Base-by-base conservation (phyloP, 2,329 filamentous ascomycete genomes). In the Seiridium cupressi region DNA sequence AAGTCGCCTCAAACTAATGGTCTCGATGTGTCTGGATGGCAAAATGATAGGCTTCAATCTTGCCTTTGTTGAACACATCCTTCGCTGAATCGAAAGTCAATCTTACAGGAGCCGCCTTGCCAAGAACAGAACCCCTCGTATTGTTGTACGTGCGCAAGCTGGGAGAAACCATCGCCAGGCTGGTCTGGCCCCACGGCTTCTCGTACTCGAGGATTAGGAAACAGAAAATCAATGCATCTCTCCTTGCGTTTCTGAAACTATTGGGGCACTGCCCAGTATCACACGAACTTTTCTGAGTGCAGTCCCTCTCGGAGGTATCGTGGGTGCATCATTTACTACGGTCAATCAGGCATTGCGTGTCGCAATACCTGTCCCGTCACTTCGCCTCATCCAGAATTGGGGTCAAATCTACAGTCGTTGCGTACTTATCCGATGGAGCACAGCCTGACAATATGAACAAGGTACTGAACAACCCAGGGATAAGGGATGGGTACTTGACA, bases 11-110 rank as follows among this genome's bases (percentile, higher is more conserved):
- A 31, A 51, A 38, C 54, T 38, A 13, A 4, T 34, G 35, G 40
- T 44, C 47, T 57, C 10, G 59, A 57, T 8, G 36, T 35, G 44
- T 57, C 53, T 46, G 51, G 54, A 60, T 57, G 54, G 55, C 54
- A 54, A 57, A 60, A 11, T 57, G 10, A 38, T 59, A 31, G 13
- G 40, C 44, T 55, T 56, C 36, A 44, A 51, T 55, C 44, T 57
- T 44, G 38, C 53, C 53, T 44, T 36, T 7, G 31, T 42, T 35
- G 36, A 35, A 31, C 11, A 18, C 40, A 35, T 42, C 35, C 34
- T 44, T 26, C 53, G 36, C 31, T 44, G n/a, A 32, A 18, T 18
- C 38, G n/a, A 18, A 55, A 42, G n/a, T 32, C 40, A 55, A 44
- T 44, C 32, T 57, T 42, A 9, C n/a, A 34, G 11, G 11, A 18